phyloP scores from a whole-genome alignment of 768 basidiomycete genomes.

The Amanita rubescens region DNA sequence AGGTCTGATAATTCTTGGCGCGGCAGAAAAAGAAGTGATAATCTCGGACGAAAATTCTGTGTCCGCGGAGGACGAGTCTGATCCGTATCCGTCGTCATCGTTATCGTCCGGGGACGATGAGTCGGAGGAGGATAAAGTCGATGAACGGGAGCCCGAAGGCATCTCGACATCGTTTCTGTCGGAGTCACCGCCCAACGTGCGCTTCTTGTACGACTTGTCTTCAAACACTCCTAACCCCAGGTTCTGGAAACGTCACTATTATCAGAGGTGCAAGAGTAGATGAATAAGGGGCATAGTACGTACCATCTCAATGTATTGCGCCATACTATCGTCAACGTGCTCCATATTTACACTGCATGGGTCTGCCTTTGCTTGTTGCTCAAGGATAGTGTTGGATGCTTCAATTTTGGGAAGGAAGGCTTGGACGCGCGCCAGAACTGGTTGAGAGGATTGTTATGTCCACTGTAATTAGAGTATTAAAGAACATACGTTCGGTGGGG shows the following conservation, averaged over 20 bases:
- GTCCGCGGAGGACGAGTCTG: constrained; percentile 21
- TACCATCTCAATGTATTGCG: constrained; percentile 63
- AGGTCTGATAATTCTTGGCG: constrained; percentile 35
- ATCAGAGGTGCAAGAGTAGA: not conserved
- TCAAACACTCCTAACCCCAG: constrained; percentile 61
- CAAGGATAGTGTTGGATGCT: constrained; percentile 52
- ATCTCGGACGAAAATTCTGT: constrained; percentile 24
- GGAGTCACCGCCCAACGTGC: constrained; percentile 12
- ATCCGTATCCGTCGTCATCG: constrained; percentile 26
- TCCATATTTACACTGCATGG: constrained; percentile 67
- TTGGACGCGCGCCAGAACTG: constrained; percentile 61
- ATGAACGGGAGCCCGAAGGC: constrained; percentile 17
- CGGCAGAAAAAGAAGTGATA: constrained; percentile 32
- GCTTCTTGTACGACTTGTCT: constrained; percentile 21
- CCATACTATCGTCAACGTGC: constrained; percentile 39
- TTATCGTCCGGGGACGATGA: constrained; percentile 8
- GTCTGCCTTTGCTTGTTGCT: constrained; percentile 35
- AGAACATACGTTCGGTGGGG: constrained; percentile 41
- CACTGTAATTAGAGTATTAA: not conserved
- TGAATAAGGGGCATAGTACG: constrained; percentile 7
- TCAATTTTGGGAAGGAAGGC: constrained; percentile 62
- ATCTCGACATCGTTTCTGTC: constrained; percentile 20
- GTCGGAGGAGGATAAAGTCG: constrained; percentile 5
- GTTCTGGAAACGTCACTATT: constrained; percentile 34
- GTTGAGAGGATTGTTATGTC: not conserved